These are phyloP conservation scores for Fusarium nisikadoi DNA, from an alignment of 2,329 filamentous ascomycete genomes.

Conservation along the genomic window DNA sequence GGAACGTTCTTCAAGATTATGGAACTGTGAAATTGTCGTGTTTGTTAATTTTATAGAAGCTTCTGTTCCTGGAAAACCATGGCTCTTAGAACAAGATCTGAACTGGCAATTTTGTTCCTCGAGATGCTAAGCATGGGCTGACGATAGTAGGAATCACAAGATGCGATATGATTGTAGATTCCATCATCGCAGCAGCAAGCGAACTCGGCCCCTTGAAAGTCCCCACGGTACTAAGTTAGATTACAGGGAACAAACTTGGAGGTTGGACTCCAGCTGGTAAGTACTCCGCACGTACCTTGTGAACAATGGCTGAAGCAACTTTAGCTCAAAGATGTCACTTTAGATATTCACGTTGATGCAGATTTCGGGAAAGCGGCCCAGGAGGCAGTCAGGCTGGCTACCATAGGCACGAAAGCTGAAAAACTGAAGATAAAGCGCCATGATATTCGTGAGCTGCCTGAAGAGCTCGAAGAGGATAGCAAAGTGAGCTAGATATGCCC, in stretches of 20 bases:
- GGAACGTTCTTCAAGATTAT: not conserved
- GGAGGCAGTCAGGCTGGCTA: constrained; percentile 49
- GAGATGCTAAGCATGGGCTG: rapidly evolving
- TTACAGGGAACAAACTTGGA: constrained; percentile 60
- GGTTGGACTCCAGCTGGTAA: constrained; percentile 53
- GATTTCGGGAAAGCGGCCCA: constrained; percentile 52
- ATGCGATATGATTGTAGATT: constrained; percentile 63
- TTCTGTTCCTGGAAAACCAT: not conserved
- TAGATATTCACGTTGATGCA: constrained; percentile 51
- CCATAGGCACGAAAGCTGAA: not conserved
- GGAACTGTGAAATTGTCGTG: not conserved
- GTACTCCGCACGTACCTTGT: constrained; percentile 1
- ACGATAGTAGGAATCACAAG: constrained; percentile 55
- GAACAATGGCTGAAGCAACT: not conserved
- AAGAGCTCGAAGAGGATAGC: not conserved
- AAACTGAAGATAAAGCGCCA: not conserved
- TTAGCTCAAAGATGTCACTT: constrained; percentile 50
- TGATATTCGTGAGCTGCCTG: not conserved
- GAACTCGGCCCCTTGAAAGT: constrained; percentile 52
- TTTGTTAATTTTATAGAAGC: not conserved
- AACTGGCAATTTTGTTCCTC: rapidly evolving
- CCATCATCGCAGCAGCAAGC: constrained; percentile 56
- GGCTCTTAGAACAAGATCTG: not conserved
- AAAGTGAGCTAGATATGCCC: too few species aligned
- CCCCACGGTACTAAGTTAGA: constrained; percentile 58